Conservation (phyloP, 176 grass and related monocot species). For the Aechmea fasciata region DNA sequence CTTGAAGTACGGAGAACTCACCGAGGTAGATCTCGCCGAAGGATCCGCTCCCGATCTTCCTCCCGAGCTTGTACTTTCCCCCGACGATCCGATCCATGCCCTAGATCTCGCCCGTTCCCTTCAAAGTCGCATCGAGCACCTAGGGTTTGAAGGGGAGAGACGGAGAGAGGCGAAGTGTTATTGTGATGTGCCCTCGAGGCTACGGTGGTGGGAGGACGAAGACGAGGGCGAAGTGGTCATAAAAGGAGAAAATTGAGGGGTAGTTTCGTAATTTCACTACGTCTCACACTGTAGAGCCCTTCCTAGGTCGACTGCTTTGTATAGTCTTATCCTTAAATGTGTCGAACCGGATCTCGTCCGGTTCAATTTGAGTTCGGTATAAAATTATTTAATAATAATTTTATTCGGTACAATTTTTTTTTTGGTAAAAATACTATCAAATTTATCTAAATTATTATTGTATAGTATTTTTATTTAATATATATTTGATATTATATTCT, state of each 20-base stretch:
- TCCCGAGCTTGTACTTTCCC: conserved; percentile 55
- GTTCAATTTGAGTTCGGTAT: no score
- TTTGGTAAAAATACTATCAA: no score
- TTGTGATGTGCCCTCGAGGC: background rate
- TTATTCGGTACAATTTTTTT: no score
- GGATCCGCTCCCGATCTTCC: conserved; percentile 73
- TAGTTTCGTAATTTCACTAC: background rate
- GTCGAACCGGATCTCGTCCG: background rate
- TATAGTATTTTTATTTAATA: no score
- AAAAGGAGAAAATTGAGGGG: background rate
- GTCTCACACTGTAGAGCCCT: background rate
- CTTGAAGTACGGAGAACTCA: conserved; percentile 7
- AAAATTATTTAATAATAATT: no score
- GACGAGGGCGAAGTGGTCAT: background rate
- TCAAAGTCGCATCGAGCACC: background rate
- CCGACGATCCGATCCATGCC: conserved; percentile 62
- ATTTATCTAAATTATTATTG: no score
- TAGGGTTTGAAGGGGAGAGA: conserved; percentile 31
- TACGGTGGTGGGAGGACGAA: background rate
- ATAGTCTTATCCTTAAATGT: background rate
- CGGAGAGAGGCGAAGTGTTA: background rate
- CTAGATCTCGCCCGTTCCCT: background rate
- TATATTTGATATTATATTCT: no score
- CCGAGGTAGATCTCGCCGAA: conserved; percentile 72
- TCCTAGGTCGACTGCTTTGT: background rate